Percentiles rank a stretch among this genome's conserved stretches.
phyloP scores from a whole-genome alignment of 352 stramenopile species.

The Pythium brachiatum region DNA sequence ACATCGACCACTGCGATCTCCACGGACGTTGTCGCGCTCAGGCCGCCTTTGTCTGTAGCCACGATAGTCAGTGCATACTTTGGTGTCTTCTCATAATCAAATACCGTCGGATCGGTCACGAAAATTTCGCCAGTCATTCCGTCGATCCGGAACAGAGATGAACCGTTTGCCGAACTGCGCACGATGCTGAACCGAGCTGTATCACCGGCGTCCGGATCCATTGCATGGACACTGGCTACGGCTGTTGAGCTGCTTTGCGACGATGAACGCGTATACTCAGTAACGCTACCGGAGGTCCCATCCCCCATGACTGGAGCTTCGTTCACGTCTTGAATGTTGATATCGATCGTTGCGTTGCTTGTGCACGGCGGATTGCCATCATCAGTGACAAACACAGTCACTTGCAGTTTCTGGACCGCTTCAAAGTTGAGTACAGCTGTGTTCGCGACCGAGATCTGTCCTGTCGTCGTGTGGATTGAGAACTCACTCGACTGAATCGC shows the following conservation, averaged over 20 bases:
- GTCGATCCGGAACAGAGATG: constrained; percentile 41
- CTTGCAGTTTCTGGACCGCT: constrained; percentile 1
- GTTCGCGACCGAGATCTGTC: constrained; percentile 19
- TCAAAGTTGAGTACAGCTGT: constrained; percentile 22
- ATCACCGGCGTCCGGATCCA: constrained; percentile 21
- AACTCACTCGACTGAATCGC: constrained; percentile 9
- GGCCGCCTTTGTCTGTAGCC: constrained; percentile 34
- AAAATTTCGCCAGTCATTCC: constrained; percentile 36
- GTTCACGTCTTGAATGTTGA: constrained; percentile 44
- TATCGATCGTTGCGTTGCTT: constrained; percentile 6
- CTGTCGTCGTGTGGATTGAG: constrained; percentile 19
- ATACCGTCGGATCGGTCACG: constrained; percentile 29
- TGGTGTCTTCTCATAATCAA: constrained; percentile 41
- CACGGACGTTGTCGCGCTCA: constrained; percentile 26
- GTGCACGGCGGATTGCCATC: constrained; percentile 23
- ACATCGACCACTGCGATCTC: constrained; percentile 38
- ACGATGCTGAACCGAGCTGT: constrained; percentile 24
- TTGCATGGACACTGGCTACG: constrained; percentile 18
- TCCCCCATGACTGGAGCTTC: constrained; percentile 35
- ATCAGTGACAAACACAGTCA: constrained; percentile 23
- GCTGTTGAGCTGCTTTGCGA: constrained; percentile 24
- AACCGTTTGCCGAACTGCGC: constrained; percentile 19
- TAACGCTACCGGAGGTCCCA: constrained; percentile 30
- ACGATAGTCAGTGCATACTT: constrained; percentile 14
- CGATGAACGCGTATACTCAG: constrained; percentile 35